These are phyloP conservation scores for Pelargonium citronellum DNA, from an alignment of 441 rosid genomes.

Conservation along the genomic window DNA sequence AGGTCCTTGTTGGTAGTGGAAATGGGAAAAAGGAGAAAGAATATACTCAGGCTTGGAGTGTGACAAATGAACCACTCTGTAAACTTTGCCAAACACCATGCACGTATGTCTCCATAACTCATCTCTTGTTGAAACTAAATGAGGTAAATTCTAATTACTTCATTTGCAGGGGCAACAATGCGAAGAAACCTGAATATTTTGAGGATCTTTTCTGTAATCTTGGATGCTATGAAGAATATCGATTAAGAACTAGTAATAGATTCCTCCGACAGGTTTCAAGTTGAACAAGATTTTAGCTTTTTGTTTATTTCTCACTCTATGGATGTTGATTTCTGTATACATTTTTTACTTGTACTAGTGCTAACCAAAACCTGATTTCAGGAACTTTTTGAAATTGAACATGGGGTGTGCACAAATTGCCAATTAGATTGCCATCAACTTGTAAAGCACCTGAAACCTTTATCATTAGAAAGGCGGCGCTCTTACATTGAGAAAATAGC, in stretches of 20 bases:
- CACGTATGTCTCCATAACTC: conserved; percentile 47
- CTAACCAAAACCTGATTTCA: conserved; percentile 21
- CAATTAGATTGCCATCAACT: conserved; percentile 81
- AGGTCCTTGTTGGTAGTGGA: conserved; percentile 45
- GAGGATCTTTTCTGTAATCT: conserved; percentile 91
- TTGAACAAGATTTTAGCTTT: not conserved
- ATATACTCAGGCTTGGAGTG: conserved; percentile 80
- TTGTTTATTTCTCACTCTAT: not conserved
- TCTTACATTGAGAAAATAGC: conserved; percentile 54
- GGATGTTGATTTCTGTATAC: conserved; percentile 5
- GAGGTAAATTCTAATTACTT: conserved; percentile 6
- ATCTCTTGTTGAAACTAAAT: conserved; percentile 18
- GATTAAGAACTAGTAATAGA: conserved; percentile 70
- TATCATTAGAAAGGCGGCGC: conserved; percentile 56
- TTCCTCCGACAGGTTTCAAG: conserved; percentile 69
- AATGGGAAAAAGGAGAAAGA: conserved; percentile 58
- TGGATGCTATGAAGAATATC: conserved; percentile 82
- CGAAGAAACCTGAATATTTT: conserved; percentile 75
- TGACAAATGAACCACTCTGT: conserved; percentile 72
- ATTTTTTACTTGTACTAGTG: not conserved
- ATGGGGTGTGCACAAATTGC: conserved; percentile 77
- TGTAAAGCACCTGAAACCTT: conserved; percentile 58
- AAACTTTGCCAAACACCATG: conserved; percentile 85
- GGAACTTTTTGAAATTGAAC: conserved; percentile 88
- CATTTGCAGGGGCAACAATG: conserved; percentile 55